A percentile compares a stretch with the other conserved stretches of the same genome.
phyloP scores from a whole-genome alignment of 192 early-diverging fungal genomes.

The Pilobolus umbonatus region DNA sequence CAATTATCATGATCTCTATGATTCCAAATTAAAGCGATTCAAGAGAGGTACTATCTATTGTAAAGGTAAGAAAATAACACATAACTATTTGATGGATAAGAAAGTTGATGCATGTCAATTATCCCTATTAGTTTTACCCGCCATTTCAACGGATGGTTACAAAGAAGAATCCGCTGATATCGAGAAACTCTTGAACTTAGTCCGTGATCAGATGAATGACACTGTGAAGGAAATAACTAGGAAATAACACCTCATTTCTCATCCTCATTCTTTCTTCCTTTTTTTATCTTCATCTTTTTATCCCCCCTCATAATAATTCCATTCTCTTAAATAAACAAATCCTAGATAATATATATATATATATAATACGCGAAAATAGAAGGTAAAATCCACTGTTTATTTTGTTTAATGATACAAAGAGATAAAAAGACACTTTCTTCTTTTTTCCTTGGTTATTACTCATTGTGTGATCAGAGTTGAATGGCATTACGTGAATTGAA shows the following conservation, averaged over 20 bases:
- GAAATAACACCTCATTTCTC: slow-evolving; percentile 6
- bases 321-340: too few relatives aligned
- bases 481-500: slow-evolving; percentile 36
- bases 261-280: too few relatives aligned
- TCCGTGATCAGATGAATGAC: slow-evolving; percentile 46
- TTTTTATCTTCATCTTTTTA: background rate
- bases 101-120: background rate
- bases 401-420: slow-evolving; percentile 7
- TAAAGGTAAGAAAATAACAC: slow-evolving; percentile 37
- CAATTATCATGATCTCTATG: slow-evolving; percentile 55
- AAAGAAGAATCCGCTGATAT: slow-evolving; percentile 34
- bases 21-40: slow-evolving; percentile 48
- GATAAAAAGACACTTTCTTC: background rate
- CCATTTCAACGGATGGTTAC: slow-evolving; percentile 41
- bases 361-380: background rate
- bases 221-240: slow-evolving; percentile 46
- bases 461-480: slow-evolving; percentile 20
- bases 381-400: background rate
- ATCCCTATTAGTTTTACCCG: slow-evolving; percentile 35
- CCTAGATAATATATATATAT: background rate
- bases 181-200: slow-evolving; percentile 35
- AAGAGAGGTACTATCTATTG: slow-evolving; percentile 49
- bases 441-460: background rate
- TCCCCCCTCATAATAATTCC: background rate
- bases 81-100: background rate